Evolutionary conservation across 208 protist species (phyloP).

Genomic region (Crithidia brevicula): DNA sequence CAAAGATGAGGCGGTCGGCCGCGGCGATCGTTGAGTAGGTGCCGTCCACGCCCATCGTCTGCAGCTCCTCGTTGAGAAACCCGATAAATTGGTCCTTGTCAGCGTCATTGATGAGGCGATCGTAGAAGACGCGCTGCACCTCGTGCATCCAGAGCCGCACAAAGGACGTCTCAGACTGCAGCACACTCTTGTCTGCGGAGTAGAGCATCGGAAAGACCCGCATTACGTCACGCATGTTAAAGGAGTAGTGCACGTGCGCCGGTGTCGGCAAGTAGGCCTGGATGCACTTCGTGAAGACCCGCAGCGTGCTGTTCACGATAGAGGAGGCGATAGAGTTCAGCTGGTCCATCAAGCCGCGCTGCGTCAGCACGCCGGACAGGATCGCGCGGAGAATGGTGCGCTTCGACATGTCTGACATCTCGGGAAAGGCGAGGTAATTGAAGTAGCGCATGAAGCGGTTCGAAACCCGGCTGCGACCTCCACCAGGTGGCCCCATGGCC

Average conservation of each 20-base stretch:
- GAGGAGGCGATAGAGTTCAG: conserved; percentile 50
- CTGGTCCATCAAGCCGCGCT: conserved; percentile 67
- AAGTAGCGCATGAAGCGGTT: conserved; percentile 98
- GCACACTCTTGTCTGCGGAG: conserved; percentile 62
- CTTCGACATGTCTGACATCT: conserved; percentile 95
- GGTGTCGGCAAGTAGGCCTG: conserved; percentile 96
- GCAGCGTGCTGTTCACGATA: conserved; percentile 92
- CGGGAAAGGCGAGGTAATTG: conserved; percentile 96
- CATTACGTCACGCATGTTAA: conserved; percentile 98
- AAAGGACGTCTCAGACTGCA: conserved; percentile 69
- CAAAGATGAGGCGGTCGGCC: conserved; percentile 93
- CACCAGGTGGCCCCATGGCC: conserved; percentile 98
- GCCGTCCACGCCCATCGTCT: conserved; percentile 59
- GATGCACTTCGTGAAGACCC: conserved; percentile 92
- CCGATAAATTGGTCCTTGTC: conserved; percentile 88
- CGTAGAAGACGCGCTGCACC: conserved; percentile 94
- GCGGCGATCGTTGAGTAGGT: conserved; percentile 65
- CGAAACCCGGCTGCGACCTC: conserved; percentile 95
- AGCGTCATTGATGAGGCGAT: conserved; percentile 91
- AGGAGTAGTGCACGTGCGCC: conserved; percentile 98
- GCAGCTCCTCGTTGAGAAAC: conserved; percentile 73
- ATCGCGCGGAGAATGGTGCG: conserved; percentile 96
- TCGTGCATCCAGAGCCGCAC: conserved; percentile 97
- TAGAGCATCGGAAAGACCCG: conserved; percentile 98
- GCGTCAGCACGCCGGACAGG: conserved; percentile 84